phyloP scores from a whole-genome alignment of 2,329 filamentous ascomycete genomes.

The Colletotrichum gloeosporioides region DNA sequence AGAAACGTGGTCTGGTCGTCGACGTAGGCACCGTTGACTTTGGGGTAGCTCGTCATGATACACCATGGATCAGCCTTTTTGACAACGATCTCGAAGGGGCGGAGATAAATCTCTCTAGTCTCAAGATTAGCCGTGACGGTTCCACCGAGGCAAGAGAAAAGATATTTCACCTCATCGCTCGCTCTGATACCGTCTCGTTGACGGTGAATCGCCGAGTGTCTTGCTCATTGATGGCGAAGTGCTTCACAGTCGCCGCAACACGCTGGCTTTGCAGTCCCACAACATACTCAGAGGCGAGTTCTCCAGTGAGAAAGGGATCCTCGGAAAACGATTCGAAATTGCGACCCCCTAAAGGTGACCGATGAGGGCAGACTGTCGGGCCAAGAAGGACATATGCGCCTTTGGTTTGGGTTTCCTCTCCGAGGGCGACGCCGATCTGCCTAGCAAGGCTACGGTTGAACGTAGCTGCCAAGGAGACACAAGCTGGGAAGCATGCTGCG shows the following conservation, averaged over 20 bases:
- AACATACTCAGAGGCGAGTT: constrained; percentile 34
- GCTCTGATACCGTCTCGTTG: neutral
- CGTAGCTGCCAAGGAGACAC: constrained; percentile 56
- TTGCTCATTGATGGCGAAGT: constrained; percentile 13
- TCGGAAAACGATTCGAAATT: constrained; percentile 72
- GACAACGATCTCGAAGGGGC: constrained; percentile 41
- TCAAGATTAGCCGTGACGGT: neutral
- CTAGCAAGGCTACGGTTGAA: constrained; percentile 64
- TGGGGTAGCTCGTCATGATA: constrained; percentile 44
- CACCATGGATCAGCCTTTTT: constrained; percentile 36
- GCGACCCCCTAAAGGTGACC: constrained; percentile 65
- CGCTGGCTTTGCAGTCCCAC: constrained; percentile 32
- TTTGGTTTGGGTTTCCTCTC: constrained; percentile 39
- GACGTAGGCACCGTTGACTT: constrained; percentile 35
- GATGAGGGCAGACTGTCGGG: constrained; percentile 67
- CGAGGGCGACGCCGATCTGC: constrained; percentile 50
- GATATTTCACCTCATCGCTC: neutral
- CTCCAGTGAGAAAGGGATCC: constrained; percentile 44
- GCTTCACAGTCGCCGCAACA: constrained; percentile 8
- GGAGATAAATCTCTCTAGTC: constrained; percentile 31
- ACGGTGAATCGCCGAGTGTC: neutral
- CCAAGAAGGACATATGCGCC: constrained; percentile 63
- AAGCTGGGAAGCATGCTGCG: constrained; percentile 2
- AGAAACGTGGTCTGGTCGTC: constrained; percentile 14
- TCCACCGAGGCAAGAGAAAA: neutral